A percentile compares a stretch with the other conserved stretches of the same genome.
Evolutionary conservation across 306 rosid species (phyloP).

Genomic region (Lathyrus tuberosus): DNA sequence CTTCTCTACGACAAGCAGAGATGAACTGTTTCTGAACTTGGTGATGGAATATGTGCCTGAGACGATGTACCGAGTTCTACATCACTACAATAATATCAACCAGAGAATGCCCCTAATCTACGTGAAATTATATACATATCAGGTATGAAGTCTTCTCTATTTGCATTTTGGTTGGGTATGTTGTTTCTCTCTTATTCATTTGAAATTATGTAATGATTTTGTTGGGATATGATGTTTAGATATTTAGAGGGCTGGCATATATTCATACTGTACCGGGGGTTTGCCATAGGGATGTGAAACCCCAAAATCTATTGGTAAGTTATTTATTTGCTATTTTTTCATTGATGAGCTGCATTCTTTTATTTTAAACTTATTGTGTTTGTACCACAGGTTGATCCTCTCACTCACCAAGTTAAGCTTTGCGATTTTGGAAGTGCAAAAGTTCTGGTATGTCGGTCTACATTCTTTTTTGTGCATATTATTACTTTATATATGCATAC

Average conservation of each 20-base stretch:
- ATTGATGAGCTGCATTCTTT: constrained; percentile 2
- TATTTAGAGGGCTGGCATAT: constrained; percentile 92
- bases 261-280: constrained; percentile 91
- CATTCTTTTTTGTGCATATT: constrained; percentile 14
- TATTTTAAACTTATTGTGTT: constrained; percentile 23
- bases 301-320: constrained; percentile 89
- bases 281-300: constrained; percentile 93
- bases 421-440: constrained; percentile 98
- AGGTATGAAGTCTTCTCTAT: constrained; percentile 56
- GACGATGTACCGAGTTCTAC: constrained; percentile 79
- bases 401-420: constrained; percentile 92
- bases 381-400: constrained; percentile 77
- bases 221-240: constrained; percentile 50
- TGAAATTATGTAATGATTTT: constrained; percentile 28
- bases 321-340: constrained; percentile 30
- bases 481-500: not conserved
- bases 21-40: constrained; percentile 86
- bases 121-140: constrained; percentile 91
- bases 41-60: constrained; percentile 96
- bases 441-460: constrained; percentile 68
- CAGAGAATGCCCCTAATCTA: constrained; percentile 93
- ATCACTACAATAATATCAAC: constrained; percentile 77
- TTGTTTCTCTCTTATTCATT: constrained; percentile 22
- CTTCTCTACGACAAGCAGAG: constrained; percentile 83
- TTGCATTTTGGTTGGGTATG: not conserved